Evolutionary conservation across 331 rosid genomes (phyloP).

Genomic region (Prunus yedoensis): DNA sequence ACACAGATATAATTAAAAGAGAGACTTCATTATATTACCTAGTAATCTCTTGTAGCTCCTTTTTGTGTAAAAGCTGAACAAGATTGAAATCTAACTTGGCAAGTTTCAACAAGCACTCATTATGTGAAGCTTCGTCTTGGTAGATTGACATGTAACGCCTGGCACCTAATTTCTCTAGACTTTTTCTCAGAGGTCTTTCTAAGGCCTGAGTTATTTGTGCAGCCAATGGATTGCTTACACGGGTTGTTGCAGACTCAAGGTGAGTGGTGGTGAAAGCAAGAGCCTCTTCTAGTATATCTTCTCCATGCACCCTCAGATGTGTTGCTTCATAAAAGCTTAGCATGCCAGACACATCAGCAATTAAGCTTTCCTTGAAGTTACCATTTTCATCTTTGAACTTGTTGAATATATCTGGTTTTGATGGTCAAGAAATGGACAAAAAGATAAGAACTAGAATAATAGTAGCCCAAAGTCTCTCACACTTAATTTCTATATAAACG

Average conservation of each 20-base stretch:
- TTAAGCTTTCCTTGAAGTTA: conserved; percentile 4
- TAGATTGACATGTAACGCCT: background rate
- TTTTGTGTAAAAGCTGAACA: background rate
- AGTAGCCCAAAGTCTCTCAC: background rate
- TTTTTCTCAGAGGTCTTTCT: background rate
- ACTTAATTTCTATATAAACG: too few relatives aligned
- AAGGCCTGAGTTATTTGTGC: background rate
- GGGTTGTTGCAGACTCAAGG: background rate
- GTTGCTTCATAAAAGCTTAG: conserved; percentile 25
- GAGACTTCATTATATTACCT: background rate
- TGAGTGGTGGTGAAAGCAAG: conserved; percentile 15
- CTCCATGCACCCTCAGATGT: conserved; percentile 23
- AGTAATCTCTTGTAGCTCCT: background rate
- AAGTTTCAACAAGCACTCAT: background rate
- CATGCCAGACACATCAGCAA: conserved; percentile 5
- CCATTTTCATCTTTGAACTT: conserved; percentile 4
- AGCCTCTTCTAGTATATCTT: conserved; percentile 21
- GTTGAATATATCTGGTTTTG: conserved; percentile 10
- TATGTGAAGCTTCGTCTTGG: background rate
- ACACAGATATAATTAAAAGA: too few relatives aligned
- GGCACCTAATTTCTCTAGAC: background rate
- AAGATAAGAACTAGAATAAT: background rate
- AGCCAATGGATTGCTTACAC: background rate
- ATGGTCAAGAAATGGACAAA: background rate
- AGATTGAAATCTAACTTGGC: conserved; percentile 8